Evolutionary conservation across 345 rosid species (phyloP), one percentile per base, ranked within the genome.

Genomic region (Aquilaria malaccensis): DNA sequence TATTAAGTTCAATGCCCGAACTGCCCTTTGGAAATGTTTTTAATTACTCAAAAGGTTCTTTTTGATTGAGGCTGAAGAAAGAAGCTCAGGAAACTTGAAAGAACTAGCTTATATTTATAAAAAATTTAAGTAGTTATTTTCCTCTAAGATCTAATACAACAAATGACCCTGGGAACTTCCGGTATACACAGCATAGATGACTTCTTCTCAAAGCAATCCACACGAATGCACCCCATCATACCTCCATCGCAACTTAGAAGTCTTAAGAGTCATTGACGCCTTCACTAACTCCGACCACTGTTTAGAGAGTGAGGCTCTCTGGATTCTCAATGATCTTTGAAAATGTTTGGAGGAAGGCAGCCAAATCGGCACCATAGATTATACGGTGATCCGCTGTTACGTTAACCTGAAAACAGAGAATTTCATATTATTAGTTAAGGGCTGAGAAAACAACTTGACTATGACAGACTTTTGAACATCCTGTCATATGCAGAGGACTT

Each of bases 301-400:
- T 74, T 83, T 82, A 89, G 62, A 89, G 71, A 59, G 97, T 87
- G 65, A 94, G 81, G 77, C 84, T 78, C 52, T 86, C 96, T 22
- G 97, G 95, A 75, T 85, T 83, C 78, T 83, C 87, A 57, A 94
- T 57, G 51, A 94, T 87, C 88, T 86, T 87, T 60, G 97, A 80
- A 66, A 90, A 90, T n/a, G 97, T 87, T 71, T 81, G 85, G 57
- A 94, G 90, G 80, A 87, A 89, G 52, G 92, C 85, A 13, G 99
- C 97, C 80, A 89, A 82, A 80, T 94, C 92, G 61, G 99, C 99
- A 56, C 99, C 97, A 45, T 89, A 89, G 13, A 89, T 59, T 47
- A 94, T 87, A 30, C 92, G 83, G 81, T 89, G 96, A 79, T 94
- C 99, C 10, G 97, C 96, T 15, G 99, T 89, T 64, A 89, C 97